A percentile compares a stretch with the other conserved stretches of the same genome.
phyloP scores from a whole-genome alignment of 768 basidiomycete species.

The Mycena floridula region DNA sequence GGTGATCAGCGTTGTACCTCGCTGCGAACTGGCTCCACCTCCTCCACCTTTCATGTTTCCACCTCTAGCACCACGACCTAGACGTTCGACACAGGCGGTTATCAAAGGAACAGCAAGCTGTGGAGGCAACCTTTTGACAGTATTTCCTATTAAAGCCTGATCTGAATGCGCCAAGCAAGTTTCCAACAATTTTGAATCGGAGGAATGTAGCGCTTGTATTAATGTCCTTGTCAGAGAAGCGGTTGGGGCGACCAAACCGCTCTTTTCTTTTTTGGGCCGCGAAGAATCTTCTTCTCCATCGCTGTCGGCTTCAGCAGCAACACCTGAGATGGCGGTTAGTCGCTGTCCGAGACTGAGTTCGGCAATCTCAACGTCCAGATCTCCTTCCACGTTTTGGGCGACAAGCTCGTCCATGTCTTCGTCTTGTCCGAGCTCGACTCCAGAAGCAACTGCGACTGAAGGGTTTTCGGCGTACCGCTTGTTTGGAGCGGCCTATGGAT shows the following conservation, averaged over 20 bases:
- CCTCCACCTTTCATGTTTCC: constrained; percentile 74
- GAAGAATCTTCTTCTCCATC: constrained; percentile 11
- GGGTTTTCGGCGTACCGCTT: constrained; percentile 67
- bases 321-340: constrained; percentile 65
- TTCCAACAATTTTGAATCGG: constrained; percentile 82
- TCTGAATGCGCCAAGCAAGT: constrained; percentile 84
- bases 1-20: constrained; percentile 58
- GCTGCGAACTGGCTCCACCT: constrained; percentile 73
- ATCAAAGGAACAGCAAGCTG: constrained; percentile 84
- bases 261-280: constrained; percentile 21
- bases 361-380: constrained; percentile 77
- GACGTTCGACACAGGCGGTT: constrained; percentile 81
- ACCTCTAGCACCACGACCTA: constrained; percentile 69
- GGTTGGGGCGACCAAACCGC: constrained; percentile 54
- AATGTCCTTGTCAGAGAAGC: constrained; percentile 89
- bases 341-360: constrained; percentile 92
- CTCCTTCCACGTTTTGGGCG: constrained; percentile 51
- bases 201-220: constrained; percentile 94
- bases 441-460: constrained; percentile 58
- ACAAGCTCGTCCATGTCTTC: constrained; percentile 46
- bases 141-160: constrained; percentile 74
- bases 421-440: constrained; percentile 57
- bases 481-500: constrained; percentile 36
- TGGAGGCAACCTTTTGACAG: constrained; percentile 80
- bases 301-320: constrained; percentile 29